phyloP scores from a whole-genome alignment of 1,139 yeast genomes.

The Kurtzmaniella quercitrusa region DNA sequence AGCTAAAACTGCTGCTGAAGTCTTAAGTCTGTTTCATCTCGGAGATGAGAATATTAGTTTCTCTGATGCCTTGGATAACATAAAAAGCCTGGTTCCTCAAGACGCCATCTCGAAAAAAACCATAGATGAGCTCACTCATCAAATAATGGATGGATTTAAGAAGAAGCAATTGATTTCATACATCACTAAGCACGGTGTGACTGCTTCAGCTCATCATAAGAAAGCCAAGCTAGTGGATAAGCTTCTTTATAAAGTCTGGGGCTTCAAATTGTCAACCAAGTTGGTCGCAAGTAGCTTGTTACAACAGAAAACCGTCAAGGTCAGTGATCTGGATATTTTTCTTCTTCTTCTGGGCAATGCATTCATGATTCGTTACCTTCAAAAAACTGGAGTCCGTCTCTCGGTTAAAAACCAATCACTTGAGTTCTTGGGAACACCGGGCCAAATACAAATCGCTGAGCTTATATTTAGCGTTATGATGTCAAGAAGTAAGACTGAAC shows the following conservation, averaged over 20 bases:
- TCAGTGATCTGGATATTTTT: conserved; percentile 36
- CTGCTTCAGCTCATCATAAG: not conserved
- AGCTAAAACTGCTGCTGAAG: not conserved
- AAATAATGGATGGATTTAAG: not conserved
- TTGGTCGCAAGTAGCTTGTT: not conserved
- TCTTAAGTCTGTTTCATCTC: not conserved
- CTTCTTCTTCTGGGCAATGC: conserved; percentile 48
- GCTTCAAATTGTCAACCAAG: not conserved
- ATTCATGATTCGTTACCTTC: conserved; percentile 43
- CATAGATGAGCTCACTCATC: not conserved
- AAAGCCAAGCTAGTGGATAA: not conserved
- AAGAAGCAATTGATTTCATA: not conserved
- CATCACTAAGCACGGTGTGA: not conserved
- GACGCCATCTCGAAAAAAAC: not conserved
- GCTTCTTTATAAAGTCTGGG: not conserved
- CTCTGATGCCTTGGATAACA: not conserved
- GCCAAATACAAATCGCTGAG: conserved; percentile 32
- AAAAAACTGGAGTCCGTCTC: conserved; percentile 54
- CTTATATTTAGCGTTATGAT: conserved; percentile 28
- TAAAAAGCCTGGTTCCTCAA: not conserved
- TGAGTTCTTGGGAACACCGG: conserved; percentile 27
- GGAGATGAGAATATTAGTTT: not conserved
- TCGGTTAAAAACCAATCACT: conserved; percentile 27
- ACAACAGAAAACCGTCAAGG: not conserved
- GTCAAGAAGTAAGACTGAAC: conserved; percentile 29